Percentiles rank a stretch among this genome's conserved stretches.
These are phyloP conservation scores for Coemansia sp. DNA, from an alignment of 192 early-diverging fungal species.

Conservation along the genomic window DNA sequence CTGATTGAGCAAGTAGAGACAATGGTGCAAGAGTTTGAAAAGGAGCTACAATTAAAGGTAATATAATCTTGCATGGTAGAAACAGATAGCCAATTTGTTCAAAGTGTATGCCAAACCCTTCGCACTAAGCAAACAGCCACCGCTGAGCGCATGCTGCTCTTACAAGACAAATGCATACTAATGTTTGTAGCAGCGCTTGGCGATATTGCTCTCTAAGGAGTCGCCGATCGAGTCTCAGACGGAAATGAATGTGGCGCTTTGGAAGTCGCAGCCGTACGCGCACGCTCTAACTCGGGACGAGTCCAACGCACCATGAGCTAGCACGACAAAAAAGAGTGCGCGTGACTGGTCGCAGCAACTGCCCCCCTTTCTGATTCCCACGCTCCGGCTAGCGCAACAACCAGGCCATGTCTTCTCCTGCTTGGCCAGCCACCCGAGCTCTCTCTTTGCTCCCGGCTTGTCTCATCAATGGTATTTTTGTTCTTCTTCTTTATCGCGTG, in stretches of 20 bases:
- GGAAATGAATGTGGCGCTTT: slow-evolving; percentile 42
- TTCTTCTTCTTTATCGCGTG: background rate
- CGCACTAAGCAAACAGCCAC: background rate
- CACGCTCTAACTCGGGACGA: background rate
- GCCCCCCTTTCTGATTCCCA: slow-evolving; percentile 10
- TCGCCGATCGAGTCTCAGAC: slow-evolving; percentile 24
- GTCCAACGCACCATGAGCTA: background rate
- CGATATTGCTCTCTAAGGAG: slow-evolving; percentile 12
- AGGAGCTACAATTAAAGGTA: slow-evolving; percentile 53
- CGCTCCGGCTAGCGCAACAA: background rate
- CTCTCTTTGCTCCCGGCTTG: background rate
- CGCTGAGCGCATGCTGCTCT: background rate
- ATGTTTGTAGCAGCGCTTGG: slow-evolving; percentile 38
- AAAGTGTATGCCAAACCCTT: background rate
- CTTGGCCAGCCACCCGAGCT: background rate
- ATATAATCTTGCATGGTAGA: background rate
- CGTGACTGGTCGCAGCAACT: slow-evolving; percentile 11
- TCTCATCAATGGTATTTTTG: no score
- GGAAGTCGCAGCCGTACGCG: slow-evolving; percentile 43
- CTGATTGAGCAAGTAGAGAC: background rate
- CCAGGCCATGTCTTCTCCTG: background rate
- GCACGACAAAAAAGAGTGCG: background rate
- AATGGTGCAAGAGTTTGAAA: slow-evolving; percentile 28
- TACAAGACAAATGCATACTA: background rate
- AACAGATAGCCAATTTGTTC: background rate